Base-by-base conservation (phyloP, 129 eudicot species). In the Chrysanthemum seticuspe region DNA sequence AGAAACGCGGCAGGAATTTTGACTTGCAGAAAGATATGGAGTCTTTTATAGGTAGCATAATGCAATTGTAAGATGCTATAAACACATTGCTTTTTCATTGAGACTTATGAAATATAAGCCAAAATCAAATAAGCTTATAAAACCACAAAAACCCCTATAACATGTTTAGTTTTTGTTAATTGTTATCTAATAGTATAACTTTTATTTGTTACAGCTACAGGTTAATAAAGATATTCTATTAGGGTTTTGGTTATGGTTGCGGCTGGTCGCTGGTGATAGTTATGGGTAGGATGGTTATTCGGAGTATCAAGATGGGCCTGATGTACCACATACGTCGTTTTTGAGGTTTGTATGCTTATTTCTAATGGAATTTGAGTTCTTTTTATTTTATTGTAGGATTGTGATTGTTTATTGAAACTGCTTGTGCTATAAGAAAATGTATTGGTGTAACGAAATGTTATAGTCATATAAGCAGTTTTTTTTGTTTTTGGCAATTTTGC, bases 271-370 rank as follows among this genome's bases (percentile, higher is more conserved):
- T 27, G 29, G 29, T 27, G 29, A 27, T 27, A 27, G 69, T 21
- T 54, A 52, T 67, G 83, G 79, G 56, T 34, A 70, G 60, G 27
- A 65, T 16, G 85, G 80, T 2, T 54, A 70, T 78, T 66, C 71
- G 18, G 83, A 78, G 63, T 67, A 83, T 55, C 79, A 82, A 63
- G 64, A 76, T 10, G 52, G 45, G 45, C 6, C 76, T 67, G 70
- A 87, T 2, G 78, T 23, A 4, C 76, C 84, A 25, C 85, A 80
- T 58, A 78, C 92, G 50, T 87, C 90, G 9, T 89, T 85, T 75
- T 36, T 92, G 77, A 92, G 98, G 95, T 92, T 74, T 53, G 40
- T 19, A 27, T 55, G 16, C 36, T 12, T 63, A 6, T 14, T 62
- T 52, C 48, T 29, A 36, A 6, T 36, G 45, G 6, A 36, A 36